Evolutionary conservation across 495 filamentous ascomycete species (phyloP).

Genomic region (Neurospora sp.): DNA sequence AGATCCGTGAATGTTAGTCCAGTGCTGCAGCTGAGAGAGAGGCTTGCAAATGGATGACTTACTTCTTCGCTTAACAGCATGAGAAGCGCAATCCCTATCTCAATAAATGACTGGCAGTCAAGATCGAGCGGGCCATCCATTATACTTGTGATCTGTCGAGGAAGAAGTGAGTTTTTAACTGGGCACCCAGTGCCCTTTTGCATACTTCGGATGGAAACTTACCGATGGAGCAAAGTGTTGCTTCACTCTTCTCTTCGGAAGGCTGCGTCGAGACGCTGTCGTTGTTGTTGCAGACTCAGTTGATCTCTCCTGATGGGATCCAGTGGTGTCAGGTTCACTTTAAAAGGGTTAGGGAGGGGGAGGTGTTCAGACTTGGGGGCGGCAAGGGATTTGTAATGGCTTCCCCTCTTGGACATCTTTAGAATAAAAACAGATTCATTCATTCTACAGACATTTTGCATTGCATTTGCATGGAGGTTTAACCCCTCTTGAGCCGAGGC

Average conservation of each 20-base stretch:
- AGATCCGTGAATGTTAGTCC: neutral
- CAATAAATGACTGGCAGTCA: neutral
- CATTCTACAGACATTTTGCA: neutral
- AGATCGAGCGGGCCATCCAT: neutral
- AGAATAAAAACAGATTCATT: neutral
- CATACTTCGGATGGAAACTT: neutral
- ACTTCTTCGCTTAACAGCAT: neutral
- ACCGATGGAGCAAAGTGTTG: neutral
- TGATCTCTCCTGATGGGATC: neutral
- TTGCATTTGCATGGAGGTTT: neutral
- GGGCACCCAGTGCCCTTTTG: neutral
- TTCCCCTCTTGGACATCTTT: neutral
- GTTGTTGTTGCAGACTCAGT: neutral
- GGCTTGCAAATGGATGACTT: neutral
- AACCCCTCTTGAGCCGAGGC: neutral
- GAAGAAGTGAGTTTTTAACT: neutral
- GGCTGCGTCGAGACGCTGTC: neutral
- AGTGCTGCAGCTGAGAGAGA: neutral
- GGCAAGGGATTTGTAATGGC: neutral
- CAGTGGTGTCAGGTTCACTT: neutral
- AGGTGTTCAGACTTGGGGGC: neutral
- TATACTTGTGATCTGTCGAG: neutral
- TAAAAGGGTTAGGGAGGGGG: neutral
- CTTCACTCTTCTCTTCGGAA: neutral
- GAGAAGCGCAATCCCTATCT: neutral